Evolutionary conservation across 2,329 filamentous ascomycete genomes (phyloP), one percentile per base, ranked within the genome.

Genomic region (Diaporthe vaccinii): DNA sequence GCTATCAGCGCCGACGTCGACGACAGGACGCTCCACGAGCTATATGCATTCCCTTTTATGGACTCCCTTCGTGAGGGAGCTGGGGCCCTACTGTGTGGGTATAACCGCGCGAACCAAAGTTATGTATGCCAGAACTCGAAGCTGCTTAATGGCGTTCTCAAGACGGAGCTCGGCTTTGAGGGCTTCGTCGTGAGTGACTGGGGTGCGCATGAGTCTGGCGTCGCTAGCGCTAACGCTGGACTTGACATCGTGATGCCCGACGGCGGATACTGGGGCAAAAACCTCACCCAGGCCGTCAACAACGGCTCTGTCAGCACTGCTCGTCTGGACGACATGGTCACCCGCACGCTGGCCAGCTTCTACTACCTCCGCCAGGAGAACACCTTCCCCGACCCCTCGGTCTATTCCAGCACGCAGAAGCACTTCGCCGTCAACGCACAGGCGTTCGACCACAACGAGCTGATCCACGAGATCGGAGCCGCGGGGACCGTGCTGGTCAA

Each of bases 171-270:
- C 1, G 90, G 89, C 4, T 91, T 91, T 77, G 86, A 89, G 82
- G 93, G 93, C 0, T 94, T 92, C 78, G 89, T 94, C 2, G 88
- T 93, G 61, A 88, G 89, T 0, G 93, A 95, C 79, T 95, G 93
- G 92, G 82, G 83, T 34, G 93, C 91, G 1, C 92, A 93, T 71
- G 91, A 93, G 78, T 85, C 89, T 0, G 92, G 92, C 46, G 88
- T 93, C 10, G 88, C 87, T 1, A 88, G 88, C 6, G 87, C 92
- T 1, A 84, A 92, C 70, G 91, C 92, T 2, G 94, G 93, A 31
- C 81, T 95, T 41, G 93, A 95, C 79, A 91, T 94, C 88, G 89
- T 88, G 14, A 95, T 95, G 93, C 92, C 92, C 0, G 82, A 77
- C 8, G 82, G 80, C 0, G 72, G 76, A 0, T 84, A 83, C 41